Percentiles rank a stretch among this genome's conserved stretches.
Evolutionary conservation across 2,329 filamentous ascomycete genomes (phyloP).

Genomic region (Claviceps purpurea): DNA sequence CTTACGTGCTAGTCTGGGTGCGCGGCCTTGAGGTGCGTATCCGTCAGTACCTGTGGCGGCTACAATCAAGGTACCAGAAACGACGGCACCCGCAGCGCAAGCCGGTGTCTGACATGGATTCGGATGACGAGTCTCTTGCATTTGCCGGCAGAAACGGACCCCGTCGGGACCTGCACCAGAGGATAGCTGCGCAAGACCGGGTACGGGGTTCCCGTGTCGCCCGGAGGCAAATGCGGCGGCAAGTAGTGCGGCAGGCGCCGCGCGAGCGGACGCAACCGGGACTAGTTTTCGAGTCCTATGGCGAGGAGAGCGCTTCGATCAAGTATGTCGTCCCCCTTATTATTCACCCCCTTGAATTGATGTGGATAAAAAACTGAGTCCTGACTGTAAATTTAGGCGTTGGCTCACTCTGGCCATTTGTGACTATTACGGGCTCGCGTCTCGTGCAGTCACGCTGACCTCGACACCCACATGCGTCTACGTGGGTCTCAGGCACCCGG

Average conservation of each 20-base stretch:
- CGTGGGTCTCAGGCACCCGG: conserved; percentile 52
- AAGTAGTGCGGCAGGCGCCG: conserved; percentile 17
- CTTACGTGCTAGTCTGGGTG: conserved; percentile 66
- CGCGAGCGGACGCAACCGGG: conserved; percentile 47
- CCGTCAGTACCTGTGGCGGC: conserved; percentile 55
- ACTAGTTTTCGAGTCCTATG: conserved; percentile 68
- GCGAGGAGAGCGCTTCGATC: conserved; percentile 63
- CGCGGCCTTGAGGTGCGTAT: conserved; percentile 78
- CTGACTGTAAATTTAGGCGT: conserved; percentile 37
- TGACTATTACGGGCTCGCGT: conserved; percentile 79
- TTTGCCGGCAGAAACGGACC: conserved; percentile 63
- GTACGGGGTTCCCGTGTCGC: conserved; percentile 22
- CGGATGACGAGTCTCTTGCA: conserved; percentile 72
- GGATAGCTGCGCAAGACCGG: conserved; percentile 27
- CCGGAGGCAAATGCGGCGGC: conserved; percentile 25
- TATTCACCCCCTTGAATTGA: no score
- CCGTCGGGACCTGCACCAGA: conserved; percentile 30
- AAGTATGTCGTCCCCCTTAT: conserved; percentile 43
- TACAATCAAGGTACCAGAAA: conserved; percentile 4
- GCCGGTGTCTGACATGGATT: conserved; percentile 25
- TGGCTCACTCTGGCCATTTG: conserved; percentile 92
- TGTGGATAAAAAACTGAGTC: no score
- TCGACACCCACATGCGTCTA: conserved; percentile 66
- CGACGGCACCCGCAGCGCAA: background rate
- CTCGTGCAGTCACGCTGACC: conserved; percentile 63